Evolutionary conservation across 306 rosid genomes (phyloP).

Genomic region (Dryas octopetala): DNA sequence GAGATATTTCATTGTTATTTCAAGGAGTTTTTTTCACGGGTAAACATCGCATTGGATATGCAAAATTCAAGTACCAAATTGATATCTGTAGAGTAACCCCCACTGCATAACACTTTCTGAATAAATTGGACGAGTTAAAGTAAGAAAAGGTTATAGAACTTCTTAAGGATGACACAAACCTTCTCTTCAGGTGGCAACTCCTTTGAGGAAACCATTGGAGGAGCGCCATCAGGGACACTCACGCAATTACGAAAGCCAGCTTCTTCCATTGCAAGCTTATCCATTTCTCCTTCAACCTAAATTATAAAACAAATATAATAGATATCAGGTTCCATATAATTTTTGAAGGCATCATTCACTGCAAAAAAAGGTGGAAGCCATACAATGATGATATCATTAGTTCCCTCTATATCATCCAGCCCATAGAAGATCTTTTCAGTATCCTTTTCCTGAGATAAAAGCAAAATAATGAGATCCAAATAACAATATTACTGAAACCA

Average conservation of each 20-base stretch:
- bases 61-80: not conserved
- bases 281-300: conserved; percentile 98
- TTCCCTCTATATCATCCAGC: conserved; percentile 73
- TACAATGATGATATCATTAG: conserved; percentile 84
- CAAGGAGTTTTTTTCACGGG: not conserved
- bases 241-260: conserved; percentile 89
- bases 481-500: not conserved
- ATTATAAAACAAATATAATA: conserved; percentile 18
- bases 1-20: not conserved
- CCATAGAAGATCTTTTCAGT: conserved; percentile 91
- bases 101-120: not conserved
- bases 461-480: not conserved
- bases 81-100: not conserved
- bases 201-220: conserved; percentile 61
- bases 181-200: conserved; percentile 65
- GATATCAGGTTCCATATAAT: conserved; percentile 20
- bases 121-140: not conserved
- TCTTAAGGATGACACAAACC: conserved; percentile 46
- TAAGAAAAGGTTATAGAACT: not conserved
- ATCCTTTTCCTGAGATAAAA: conserved; percentile 66
- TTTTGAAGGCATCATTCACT: conserved; percentile 13
- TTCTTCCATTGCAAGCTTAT: conserved; percentile 98
- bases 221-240: conserved; percentile 99
- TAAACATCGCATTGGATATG: not conserved
- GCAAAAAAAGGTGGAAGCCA: conserved; percentile 28